phyloP scores from a whole-genome alignment of 148 eudicot genomes.

The Rheum nobile region DNA sequence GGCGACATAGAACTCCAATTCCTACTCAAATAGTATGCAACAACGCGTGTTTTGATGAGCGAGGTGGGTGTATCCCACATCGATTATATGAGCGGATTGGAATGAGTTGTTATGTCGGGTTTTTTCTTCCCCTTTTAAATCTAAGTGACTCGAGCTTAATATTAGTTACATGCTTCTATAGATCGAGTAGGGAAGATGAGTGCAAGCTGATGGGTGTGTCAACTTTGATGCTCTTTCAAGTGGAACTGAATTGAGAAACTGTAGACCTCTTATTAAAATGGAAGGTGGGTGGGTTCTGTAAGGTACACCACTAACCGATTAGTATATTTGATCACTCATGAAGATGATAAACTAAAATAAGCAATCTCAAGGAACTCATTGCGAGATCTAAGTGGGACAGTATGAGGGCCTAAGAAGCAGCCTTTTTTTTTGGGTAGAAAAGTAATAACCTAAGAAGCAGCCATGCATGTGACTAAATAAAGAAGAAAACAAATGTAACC shows the following conservation, averaged over 20 bases:
- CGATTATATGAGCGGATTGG: not conserved
- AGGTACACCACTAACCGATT: not conserved
- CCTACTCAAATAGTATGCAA: not conserved
- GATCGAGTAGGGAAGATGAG: not conserved
- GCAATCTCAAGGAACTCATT: constrained; percentile 8
- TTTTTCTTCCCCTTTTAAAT: not conserved
- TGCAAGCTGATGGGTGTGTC: too few species aligned
- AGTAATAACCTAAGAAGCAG: not conserved
- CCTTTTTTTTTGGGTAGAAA: too few species aligned
- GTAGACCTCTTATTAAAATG: not conserved
- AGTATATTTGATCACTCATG: not conserved
- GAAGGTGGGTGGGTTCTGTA: constrained; percentile 4
- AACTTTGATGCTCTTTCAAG: constrained; percentile 4
- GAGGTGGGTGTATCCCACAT: not conserved
- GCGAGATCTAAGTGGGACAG: constrained; percentile 5
- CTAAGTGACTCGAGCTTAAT: not conserved
- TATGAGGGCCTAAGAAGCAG: not conserved
- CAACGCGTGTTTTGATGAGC: not conserved
- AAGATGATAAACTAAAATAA: constrained; percentile 1
- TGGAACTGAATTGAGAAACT: not conserved
- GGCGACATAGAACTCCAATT: too few species aligned
- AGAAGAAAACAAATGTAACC: not conserved
- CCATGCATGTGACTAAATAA: not conserved
- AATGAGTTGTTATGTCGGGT: too few species aligned
- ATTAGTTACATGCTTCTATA: not conserved